Conservation (phyloP, 2,329 filamentous ascomycete species). For the Neonectria coccinea region DNA sequence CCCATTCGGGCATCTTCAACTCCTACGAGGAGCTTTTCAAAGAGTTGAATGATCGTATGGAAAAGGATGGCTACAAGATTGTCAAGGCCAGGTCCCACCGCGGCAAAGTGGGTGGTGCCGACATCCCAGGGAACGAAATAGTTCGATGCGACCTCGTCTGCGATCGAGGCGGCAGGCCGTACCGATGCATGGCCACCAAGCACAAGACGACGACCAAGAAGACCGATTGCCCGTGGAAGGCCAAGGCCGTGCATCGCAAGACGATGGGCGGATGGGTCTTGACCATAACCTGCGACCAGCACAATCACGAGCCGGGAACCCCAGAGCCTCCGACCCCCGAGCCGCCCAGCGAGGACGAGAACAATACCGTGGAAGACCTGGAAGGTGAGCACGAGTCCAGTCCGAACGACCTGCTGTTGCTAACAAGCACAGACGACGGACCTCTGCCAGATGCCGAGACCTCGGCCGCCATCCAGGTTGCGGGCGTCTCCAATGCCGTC, state of each 20-base stretch:
- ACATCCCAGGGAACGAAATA: conserved; percentile 57
- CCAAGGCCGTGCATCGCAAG: conserved; percentile 59
- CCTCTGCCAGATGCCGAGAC: conserved; percentile 53
- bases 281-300: conserved; percentile 57
- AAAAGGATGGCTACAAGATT: conserved; percentile 60
- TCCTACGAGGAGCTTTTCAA: conserved; percentile 58
- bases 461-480: conserved; percentile 53
- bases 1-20: conserved; percentile 51
- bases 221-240: conserved; percentile 60
- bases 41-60: conserved; percentile 55
- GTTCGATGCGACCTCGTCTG: conserved; percentile 60
- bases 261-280: conserved; percentile 58
- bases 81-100: conserved; percentile 59
- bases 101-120: conserved; percentile 54
- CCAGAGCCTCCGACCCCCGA: conserved; percentile 56
- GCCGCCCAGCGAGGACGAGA: conserved; percentile 51
- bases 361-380: conserved; percentile 44
- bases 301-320: conserved; percentile 59
- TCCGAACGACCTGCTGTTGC: conserved; percentile 23
- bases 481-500: conserved; percentile 53
- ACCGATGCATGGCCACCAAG: conserved; percentile 58
- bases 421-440: conserved; percentile 43
- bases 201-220: conserved; percentile 61
- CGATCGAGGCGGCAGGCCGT: conserved; percentile 58
- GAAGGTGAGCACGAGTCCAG: conserved; percentile 37